A percentile compares a stretch with the other conserved stretches of the same genome.
These are phyloP conservation scores for Acanthamoeba comandoni DNA, from an alignment of 208 protist species.

Conservation along the genomic window DNA sequence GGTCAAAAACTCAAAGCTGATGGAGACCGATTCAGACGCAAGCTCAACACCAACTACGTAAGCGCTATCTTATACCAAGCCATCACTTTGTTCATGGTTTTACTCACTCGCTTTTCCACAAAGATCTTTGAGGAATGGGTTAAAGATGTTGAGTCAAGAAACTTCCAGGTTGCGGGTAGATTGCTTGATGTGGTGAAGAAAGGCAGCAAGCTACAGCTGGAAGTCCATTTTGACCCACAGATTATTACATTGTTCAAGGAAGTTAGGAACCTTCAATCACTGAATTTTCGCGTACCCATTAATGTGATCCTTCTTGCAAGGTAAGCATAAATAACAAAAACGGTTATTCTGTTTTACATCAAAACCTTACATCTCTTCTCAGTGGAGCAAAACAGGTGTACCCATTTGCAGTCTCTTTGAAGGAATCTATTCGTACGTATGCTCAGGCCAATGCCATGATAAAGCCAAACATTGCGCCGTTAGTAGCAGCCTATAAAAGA, in stretches of 20 bases:
- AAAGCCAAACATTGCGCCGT: slow-evolving; percentile 76
- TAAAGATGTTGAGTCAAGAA: slow-evolving; percentile 71
- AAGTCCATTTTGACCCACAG: slow-evolving; percentile 90
- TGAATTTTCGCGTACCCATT: slow-evolving; percentile 87
- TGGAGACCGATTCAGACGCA: slow-evolving; percentile 86
- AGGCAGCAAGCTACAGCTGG: slow-evolving; percentile 78
- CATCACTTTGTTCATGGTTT: neutral
- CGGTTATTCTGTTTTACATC: too few relatives aligned
- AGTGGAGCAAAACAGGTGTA: slow-evolving; percentile 84
- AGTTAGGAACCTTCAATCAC: slow-evolving; percentile 86
- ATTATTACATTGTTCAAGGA: slow-evolving; percentile 91
- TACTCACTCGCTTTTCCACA: neutral
- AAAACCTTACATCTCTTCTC: neutral
- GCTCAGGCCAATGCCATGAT: slow-evolving; percentile 20
- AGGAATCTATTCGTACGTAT: slow-evolving; percentile 87
- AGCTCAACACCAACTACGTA: slow-evolving; percentile 85
- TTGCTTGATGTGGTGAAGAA: slow-evolving; percentile 82
- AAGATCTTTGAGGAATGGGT: slow-evolving; percentile 86
- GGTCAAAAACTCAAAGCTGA: slow-evolving; percentile 88
- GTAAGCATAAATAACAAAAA: too few relatives aligned
- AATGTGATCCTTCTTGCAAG: slow-evolving; percentile 80
- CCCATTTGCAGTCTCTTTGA: slow-evolving; percentile 88
- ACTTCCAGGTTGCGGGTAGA: slow-evolving; percentile 82
- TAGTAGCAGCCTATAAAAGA: slow-evolving; percentile 85
- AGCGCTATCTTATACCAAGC: slow-evolving; percentile 16